A percentile compares a stretch with the other conserved stretches of the same genome.
Conservation (phyloP, 768 basidiomycete species). For the Hydnomerulius pinastri region DNA sequence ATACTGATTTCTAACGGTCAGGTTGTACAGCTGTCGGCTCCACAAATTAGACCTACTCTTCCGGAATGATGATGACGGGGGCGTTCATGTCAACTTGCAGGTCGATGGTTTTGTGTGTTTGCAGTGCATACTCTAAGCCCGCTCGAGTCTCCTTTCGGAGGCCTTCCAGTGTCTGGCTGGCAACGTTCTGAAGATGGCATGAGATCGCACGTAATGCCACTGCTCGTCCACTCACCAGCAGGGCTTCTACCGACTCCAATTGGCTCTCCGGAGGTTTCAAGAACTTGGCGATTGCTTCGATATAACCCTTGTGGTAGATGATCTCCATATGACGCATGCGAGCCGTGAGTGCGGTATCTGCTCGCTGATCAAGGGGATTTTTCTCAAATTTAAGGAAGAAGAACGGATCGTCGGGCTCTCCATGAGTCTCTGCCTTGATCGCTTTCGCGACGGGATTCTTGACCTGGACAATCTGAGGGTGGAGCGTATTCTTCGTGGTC, state of each 20-base stretch:
- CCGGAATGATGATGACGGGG: constrained; percentile 95
- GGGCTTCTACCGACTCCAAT: constrained; percentile 90
- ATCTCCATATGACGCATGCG: constrained; percentile 96
- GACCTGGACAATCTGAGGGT: constrained; percentile 90
- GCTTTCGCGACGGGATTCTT: constrained; percentile 42
- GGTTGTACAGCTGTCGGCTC: constrained; percentile 17
- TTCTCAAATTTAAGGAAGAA: constrained; percentile 91
- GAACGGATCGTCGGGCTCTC: constrained; percentile 57
- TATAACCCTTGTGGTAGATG: constrained; percentile 91
- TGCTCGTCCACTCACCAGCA: constrained; percentile 58
- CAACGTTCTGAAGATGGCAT: constrained; percentile 64
- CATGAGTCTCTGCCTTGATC: constrained; percentile 36
- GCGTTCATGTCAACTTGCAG: constrained; percentile 97
- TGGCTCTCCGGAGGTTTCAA: constrained; percentile 94
- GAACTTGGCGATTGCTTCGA: constrained; percentile 90
- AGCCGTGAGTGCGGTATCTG: constrained; percentile 87
- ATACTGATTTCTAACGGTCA: constrained; percentile 52
- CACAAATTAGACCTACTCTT: constrained; percentile 57
- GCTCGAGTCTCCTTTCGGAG: constrained; percentile 92
- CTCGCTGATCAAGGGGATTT: constrained; percentile 87
- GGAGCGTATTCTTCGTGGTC: constrained; percentile 76
- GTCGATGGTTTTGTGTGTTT: constrained; percentile 94
- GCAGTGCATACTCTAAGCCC: constrained; percentile 89
- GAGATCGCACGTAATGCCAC: not conserved
- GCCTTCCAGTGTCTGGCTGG: constrained; percentile 91